phyloP scores from a whole-genome alignment of 208 protist species.

The Naegleria fowleri region DNA sequence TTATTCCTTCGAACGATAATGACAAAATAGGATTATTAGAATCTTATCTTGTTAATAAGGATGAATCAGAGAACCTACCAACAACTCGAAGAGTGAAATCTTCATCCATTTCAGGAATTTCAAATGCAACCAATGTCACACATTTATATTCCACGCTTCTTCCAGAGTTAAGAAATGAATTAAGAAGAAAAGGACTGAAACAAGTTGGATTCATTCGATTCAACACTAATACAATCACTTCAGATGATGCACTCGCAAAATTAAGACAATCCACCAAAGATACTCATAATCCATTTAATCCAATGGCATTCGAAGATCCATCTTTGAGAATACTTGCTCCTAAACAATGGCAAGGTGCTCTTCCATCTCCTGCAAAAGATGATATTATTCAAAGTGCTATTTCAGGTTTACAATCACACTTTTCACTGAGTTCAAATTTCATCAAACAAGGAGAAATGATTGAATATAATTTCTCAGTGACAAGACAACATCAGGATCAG shows the following conservation, averaged over 20 bases:
- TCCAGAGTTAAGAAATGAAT: not conserved
- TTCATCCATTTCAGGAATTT: not conserved
- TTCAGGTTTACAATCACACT: not conserved
- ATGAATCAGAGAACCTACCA: not conserved
- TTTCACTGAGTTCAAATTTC: not conserved
- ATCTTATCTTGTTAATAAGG: not conserved
- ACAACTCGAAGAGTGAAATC: not conserved
- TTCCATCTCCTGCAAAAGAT: not conserved
- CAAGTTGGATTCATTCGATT: not conserved
- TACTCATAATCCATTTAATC: not conserved
- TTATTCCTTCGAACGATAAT: not conserved
- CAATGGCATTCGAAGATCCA: not conserved
- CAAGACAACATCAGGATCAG: too few relatives aligned
- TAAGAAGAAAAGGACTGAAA: not conserved
- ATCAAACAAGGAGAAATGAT: not conserved
- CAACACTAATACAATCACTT: not conserved
- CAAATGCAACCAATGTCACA: not conserved
- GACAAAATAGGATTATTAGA: not conserved
- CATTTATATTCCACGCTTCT: not conserved
- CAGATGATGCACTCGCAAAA: not conserved
- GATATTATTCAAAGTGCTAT: conserved; percentile 3
- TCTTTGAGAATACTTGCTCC: not conserved
- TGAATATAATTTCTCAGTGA: not conserved
- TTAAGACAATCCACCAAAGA: not conserved
- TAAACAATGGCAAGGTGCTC: conserved; percentile 4